Percentiles rank a stretch among this genome's conserved stretches.
Conservation (phyloP, 768 basidiomycete genomes). For the Boletus edulis region DNA sequence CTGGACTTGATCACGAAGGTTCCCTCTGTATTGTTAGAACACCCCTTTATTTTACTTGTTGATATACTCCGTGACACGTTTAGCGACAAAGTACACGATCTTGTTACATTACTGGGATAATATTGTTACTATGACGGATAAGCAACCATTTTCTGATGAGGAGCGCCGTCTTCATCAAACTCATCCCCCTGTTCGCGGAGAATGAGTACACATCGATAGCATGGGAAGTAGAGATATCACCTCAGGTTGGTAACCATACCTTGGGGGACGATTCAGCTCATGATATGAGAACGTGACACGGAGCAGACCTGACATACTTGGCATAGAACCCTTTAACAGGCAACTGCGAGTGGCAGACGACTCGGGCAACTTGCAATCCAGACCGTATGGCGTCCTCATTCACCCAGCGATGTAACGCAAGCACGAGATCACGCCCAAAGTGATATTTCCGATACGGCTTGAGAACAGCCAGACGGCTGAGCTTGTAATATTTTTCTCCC, state of each 20-base stretch:
- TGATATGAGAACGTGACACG: constrained; percentile 10
- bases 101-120: constrained; percentile 22
- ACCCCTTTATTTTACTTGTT: constrained; percentile 32
- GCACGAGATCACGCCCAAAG: constrained; percentile 67
- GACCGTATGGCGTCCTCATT: constrained; percentile 34
- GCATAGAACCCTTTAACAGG: constrained; percentile 68
- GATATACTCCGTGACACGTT: constrained; percentile 25
- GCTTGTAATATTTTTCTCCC: constrained; percentile 57
- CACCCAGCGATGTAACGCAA: constrained; percentile 60
- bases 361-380: constrained; percentile 33
- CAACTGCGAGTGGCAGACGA: constrained; percentile 71
- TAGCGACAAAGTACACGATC: constrained; percentile 21
- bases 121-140: constrained; percentile 43
- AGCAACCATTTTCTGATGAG: constrained; percentile 81
- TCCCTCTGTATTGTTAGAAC: constrained; percentile 46
- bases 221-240: constrained; percentile 37
- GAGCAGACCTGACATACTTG: constrained; percentile 45
- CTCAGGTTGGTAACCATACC: constrained; percentile 67
- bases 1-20: constrained; percentile 29
- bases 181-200: constrained; percentile 52
- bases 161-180: constrained; percentile 82
- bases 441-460: constrained; percentile 59
- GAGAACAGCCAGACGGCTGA: constrained; percentile 68
- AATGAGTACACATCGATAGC: constrained; percentile 26
- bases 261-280: constrained; percentile 28